phyloP scores from a whole-genome alignment of 2,329 filamentous ascomycete species.

The Chrysoporthe deuterocubensis region DNA sequence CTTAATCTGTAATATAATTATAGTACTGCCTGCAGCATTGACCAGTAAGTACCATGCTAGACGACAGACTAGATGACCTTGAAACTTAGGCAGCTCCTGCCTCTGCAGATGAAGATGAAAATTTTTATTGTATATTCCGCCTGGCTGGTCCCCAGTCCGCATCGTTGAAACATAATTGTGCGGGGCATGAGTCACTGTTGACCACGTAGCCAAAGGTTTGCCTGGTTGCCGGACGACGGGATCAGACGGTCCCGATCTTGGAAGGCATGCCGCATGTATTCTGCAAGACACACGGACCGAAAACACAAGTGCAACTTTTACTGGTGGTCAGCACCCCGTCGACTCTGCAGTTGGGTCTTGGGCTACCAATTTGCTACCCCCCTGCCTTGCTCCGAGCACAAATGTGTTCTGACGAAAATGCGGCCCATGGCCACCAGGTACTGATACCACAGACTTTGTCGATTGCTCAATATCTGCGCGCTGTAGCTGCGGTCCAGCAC shows the following conservation, averaged over 20 bases:
- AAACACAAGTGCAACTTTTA: neutral
- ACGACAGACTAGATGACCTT: no score
- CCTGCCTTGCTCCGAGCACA: neutral
- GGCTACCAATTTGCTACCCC: neutral
- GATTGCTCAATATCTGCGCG: neutral
- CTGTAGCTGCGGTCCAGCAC: neutral
- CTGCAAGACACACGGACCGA: neutral
- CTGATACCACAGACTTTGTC: neutral
- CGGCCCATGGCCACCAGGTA: neutral
- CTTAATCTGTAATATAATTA: no score
- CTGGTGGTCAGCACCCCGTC: neutral
- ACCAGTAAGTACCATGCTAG: no score
- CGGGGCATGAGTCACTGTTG: neutral
- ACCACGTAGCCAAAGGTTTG: neutral
- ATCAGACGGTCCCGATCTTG: neutral
- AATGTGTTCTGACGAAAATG: neutral
- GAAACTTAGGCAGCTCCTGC: no score
- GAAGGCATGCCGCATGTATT: neutral
- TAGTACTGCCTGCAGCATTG: no score
- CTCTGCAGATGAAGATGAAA: neutral
- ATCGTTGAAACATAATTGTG: neutral
- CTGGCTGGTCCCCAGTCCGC: no score
- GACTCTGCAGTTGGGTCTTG: neutral
- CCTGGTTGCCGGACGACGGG: neutral
- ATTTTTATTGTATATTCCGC: neutral